A percentile compares a stretch with the other conserved stretches of the same genome.
Evolutionary conservation across 352 stramenopile genomes (phyloP).

Genomic region (Phytopythium cucurbitacearum): DNA sequence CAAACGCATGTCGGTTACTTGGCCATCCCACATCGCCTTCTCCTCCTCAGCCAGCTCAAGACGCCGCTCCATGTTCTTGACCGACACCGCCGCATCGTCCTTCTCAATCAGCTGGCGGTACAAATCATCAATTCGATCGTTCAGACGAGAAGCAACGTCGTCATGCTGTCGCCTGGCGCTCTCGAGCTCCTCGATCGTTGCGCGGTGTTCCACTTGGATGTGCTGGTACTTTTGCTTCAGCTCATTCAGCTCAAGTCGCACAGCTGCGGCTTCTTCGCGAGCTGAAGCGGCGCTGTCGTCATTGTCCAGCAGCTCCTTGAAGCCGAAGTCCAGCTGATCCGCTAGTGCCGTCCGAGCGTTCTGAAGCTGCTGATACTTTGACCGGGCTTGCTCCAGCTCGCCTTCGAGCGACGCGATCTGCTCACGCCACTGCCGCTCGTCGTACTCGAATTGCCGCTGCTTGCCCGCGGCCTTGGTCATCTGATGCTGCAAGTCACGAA

Average conservation of each 20-base stretch:
- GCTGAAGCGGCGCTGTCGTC: constrained; percentile 47
- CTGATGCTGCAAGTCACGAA: constrained; percentile 41
- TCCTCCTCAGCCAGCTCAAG: constrained; percentile 34
- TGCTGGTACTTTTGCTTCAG: constrained; percentile 31
- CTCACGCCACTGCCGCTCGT: constrained; percentile 33
- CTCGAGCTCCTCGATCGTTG: constrained; percentile 31
- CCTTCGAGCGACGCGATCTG: constrained; percentile 30
- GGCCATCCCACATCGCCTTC: constrained; percentile 32
- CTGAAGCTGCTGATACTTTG: constrained; percentile 56
- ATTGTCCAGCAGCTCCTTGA: constrained; percentile 65
- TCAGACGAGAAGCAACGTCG: constrained; percentile 22
- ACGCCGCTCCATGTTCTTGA: constrained; percentile 34
- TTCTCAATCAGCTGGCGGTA: constrained; percentile 47
- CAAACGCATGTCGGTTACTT: constrained; percentile 31
- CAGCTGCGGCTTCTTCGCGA: constrained; percentile 33
- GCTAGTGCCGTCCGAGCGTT: constrained; percentile 39
- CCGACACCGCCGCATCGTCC: constrained; percentile 30
- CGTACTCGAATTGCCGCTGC: constrained; percentile 31
- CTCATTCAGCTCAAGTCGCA: constrained; percentile 35
- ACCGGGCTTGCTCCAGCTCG: constrained; percentile 32
- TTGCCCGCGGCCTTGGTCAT: constrained; percentile 33
- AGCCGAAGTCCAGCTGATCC: constrained; percentile 61
- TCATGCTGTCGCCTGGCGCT: constrained; percentile 15
- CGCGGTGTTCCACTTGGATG: constrained; percentile 24
- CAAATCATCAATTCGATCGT: constrained; percentile 51